A percentile compares a stretch with the other conserved stretches of the same genome.
Conservation (phyloP, 176 grass and related monocot species). For the Themeda triandra region DNA sequence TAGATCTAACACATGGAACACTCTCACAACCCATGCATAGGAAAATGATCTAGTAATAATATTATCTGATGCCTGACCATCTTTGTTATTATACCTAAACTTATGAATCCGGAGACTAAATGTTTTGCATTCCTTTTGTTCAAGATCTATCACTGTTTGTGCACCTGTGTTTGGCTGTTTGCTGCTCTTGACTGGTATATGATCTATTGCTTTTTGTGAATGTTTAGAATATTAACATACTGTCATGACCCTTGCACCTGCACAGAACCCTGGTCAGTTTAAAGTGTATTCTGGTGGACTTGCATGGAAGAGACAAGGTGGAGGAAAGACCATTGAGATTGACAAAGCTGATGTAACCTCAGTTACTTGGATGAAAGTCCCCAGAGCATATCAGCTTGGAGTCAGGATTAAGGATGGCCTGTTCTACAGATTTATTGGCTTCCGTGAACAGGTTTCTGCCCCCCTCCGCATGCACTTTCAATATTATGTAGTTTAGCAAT, state of each 20-base stretch:
- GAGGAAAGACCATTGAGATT: constrained; percentile 76
- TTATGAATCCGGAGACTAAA: constrained; percentile 1
- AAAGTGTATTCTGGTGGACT: constrained; percentile 73
- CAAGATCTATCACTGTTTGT: background rate
- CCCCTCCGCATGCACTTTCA: background rate
- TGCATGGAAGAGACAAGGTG: constrained; percentile 83
- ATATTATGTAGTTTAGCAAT: constrained; percentile 1
- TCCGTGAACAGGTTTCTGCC: constrained; percentile 63
- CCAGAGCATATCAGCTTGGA: constrained; percentile 68
- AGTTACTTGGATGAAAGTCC: constrained; percentile 81
- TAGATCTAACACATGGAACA: background rate
- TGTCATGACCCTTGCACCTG: constrained; percentile 8
- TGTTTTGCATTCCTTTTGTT: background rate
- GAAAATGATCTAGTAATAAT: background rate
- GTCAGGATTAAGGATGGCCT: constrained; percentile 76
- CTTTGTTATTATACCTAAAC: constrained; percentile 10
- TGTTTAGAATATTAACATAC: background rate
- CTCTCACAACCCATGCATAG: background rate
- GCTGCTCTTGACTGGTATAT: background rate
- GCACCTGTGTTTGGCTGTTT: background rate
- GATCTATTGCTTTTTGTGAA: background rate
- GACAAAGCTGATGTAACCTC: constrained; percentile 74
- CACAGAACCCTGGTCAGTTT: constrained; percentile 80
- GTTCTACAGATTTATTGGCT: constrained; percentile 81
- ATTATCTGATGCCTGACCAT: background rate